phyloP scores from a whole-genome alignment of 225 moss, liverwort and hornwort genomes.

The Ulota crispa region DNA sequence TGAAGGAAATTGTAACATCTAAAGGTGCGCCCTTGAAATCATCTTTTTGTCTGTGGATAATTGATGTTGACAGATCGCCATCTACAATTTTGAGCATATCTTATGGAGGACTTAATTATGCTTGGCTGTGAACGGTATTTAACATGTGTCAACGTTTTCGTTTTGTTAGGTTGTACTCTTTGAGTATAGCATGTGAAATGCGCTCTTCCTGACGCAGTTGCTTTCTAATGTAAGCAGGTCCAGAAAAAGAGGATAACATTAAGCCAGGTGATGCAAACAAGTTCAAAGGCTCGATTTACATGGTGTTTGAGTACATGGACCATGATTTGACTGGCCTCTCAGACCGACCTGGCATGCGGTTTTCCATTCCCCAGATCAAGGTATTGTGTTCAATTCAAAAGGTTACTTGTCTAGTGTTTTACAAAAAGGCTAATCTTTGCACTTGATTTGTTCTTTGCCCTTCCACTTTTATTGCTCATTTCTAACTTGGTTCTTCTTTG shows the following conservation, averaged over 20 bases:
- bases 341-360: constrained; percentile 92
- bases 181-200: constrained; percentile 1
- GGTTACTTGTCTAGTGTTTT: neutral
- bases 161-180: neutral
- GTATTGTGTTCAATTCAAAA: constrained; percentile 21
- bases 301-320: constrained; percentile 99
- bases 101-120: neutral
- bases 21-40: constrained; percentile 47
- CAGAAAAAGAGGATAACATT: constrained; percentile 65
- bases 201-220: neutral
- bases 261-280: constrained; percentile 76
- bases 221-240: constrained; percentile 42
- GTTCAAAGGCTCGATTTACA: constrained; percentile 89
- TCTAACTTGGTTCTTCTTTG: constrained; percentile 11
- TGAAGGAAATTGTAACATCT: constrained; percentile 94
- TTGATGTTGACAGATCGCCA: neutral
- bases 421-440: neutral
- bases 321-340: constrained; percentile 91
- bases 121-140: neutral
- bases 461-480: neutral
- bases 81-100: neutral
- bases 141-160: neutral
- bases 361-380: constrained; percentile 93
- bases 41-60: neutral
- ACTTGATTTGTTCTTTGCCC: neutral